Evolutionary conservation across 257 asterid genomes (phyloP).

Genomic region (Solanum corneliomulleri): DNA sequence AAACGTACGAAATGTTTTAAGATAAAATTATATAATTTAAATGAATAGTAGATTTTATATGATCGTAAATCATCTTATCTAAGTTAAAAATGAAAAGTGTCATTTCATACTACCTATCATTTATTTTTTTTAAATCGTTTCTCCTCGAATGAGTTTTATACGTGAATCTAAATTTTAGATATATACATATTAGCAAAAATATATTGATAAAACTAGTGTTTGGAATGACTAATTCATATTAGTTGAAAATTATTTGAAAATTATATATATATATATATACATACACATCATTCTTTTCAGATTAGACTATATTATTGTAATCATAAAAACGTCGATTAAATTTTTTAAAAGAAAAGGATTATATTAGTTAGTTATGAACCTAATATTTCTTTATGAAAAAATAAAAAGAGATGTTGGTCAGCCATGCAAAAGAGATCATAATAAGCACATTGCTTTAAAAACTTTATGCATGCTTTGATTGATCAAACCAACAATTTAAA

Average conservation of each 20-base stretch:
- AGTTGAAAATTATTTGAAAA: not conserved
- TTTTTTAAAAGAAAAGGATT: not conserved
- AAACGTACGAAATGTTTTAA: not conserved
- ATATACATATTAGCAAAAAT: not conserved
- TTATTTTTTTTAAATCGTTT: not conserved
- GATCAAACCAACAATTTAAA: not conserved
- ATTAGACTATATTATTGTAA: not conserved
- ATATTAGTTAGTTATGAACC: not conserved
- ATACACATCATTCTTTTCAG: no score
- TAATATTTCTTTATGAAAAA: not conserved
- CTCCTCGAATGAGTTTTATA: not conserved
- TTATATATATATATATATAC: not conserved
- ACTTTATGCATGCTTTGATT: conserved; percentile 1
- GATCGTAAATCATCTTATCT: not conserved
- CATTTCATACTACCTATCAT: not conserved
- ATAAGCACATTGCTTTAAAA: not conserved
- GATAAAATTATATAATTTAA: not conserved
- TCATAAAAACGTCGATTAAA: not conserved
- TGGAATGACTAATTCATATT: not conserved
- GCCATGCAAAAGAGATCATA: conserved; percentile 1
- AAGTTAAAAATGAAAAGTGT: not conserved
- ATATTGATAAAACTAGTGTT: not conserved
- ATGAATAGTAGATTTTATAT: not conserved
- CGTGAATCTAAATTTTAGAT: not conserved
- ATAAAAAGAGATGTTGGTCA: not conserved